Conservation (phyloP, 305 asterid genomes). For the Fraxinus sp. region DNA sequence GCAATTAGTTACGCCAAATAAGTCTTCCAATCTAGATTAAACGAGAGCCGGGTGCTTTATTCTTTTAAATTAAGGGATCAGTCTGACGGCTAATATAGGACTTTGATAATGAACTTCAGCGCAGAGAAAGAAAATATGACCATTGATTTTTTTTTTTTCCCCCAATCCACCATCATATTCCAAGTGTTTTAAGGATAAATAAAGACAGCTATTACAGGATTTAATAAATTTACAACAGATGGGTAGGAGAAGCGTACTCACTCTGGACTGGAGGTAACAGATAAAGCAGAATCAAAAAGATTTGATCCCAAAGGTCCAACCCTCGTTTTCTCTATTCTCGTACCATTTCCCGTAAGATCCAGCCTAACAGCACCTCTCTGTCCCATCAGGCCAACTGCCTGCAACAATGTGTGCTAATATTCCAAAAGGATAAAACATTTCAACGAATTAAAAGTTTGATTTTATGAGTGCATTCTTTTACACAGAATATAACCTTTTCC, state of each 20-base stretch:
- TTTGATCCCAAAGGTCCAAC: conserved; percentile 94
- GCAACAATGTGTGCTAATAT: conserved; percentile 25
- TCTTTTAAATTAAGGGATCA: not conserved
- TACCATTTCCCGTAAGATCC: conserved; percentile 66
- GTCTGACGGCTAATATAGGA: not conserved
- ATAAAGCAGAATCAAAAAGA: conserved; percentile 88
- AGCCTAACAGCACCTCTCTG: conserved; percentile 50
- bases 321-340: conserved; percentile 64
- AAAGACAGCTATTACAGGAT: conserved; percentile 2
- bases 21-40: not conserved
- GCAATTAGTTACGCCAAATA: not conserved
- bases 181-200: not conserved
- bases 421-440: conserved; percentile 6
- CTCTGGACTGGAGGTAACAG: conserved; percentile 77
- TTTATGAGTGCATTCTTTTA: not conserved
- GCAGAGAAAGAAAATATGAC: not conserved
- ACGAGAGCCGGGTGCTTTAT: not conserved
- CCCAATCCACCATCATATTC: not conserved
- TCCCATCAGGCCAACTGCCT: conserved; percentile 66
- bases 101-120: not conserved
- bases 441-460: not conserved
- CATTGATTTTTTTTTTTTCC: not conserved
- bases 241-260: conserved; percentile 89
- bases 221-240: conserved; percentile 16
- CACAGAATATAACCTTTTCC: not conserved